Evolutionary conservation across 2,329 filamentous ascomycete genomes (phyloP), one percentile per base, ranked within the genome.

Genomic region (Stagonosporopsis chrysanthemi): DNA sequence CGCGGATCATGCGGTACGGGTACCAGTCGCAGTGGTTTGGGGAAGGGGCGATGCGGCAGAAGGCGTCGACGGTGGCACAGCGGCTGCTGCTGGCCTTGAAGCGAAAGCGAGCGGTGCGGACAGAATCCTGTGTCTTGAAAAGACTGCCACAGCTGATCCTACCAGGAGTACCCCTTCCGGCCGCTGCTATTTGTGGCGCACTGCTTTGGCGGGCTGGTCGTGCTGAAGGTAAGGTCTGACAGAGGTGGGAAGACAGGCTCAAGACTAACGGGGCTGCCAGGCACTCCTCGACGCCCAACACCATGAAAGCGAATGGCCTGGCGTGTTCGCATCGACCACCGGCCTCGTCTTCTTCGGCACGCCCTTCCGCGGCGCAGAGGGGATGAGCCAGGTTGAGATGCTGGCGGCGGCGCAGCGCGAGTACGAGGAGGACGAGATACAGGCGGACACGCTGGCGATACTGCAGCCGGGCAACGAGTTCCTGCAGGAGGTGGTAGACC

Each of bases 1-100:
- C 68, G 23, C 66, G 68, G 35, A 69, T 73, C 29, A 70, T 71
- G 63, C 62, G 64, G 44, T 73, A 67, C 52, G 62, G 68, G 55
- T 73, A 72, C 41, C 14, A 65, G 53, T 71, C 69, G 19, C 55
- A 61, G 38, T 72, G 62, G 66, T 70, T 70, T 60, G 64, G 67
- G 4, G 23, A 64, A 39, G 64, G 43, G 31, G 54, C 62, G 23
- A 66, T 70, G 56, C 52, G 50, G 56, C 62, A 67, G 62, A 67
- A 54, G 1, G 64, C 36, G 17, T 62, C 61, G 6, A 61, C 54
- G 4, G 65, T 68, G 38, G 66, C 63, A 43, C 4, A 64, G 33
- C 65, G 62, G 54, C 45, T 69, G 36, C 57, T 71, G 31, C 19
- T 39, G 33, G 61, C 57, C 38, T 53, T 69, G 49, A 65, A 8